Percentiles rank a stretch among this genome's conserved stretches.
phyloP scores from a whole-genome alignment of 768 basidiomycete species.

The Tulasnella sp. region DNA sequence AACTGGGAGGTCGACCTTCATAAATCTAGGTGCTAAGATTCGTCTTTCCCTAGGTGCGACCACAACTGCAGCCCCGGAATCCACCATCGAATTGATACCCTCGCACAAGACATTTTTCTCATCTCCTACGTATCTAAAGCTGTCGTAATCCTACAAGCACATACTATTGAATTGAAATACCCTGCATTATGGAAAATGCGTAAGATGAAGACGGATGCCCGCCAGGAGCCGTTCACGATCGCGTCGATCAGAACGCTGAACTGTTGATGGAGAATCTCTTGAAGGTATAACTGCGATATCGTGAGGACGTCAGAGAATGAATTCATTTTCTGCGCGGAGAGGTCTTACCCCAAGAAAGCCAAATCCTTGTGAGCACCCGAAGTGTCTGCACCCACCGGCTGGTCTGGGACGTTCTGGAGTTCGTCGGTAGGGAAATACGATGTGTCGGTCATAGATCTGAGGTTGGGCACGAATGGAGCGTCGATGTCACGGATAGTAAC shows the following conservation, averaged over 20 bases:
- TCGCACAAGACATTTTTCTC: not conserved
- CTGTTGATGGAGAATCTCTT: conserved; percentile 12
- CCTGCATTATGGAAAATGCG: not conserved
- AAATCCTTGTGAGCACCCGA: conserved; percentile 38
- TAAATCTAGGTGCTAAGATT: not conserved
- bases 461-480: conserved; percentile 90
- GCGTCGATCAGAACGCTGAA: conserved; percentile 5
- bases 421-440: conserved; percentile 98
- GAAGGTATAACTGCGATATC: conserved; percentile 12
- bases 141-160: not conserved
- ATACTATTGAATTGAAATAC: not conserved
- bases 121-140: not conserved
- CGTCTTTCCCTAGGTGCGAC: not conserved
- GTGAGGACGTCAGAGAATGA: not conserved
- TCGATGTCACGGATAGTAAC: conserved; percentile 74
- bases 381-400: conserved; percentile 31
- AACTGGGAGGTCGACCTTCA: not conserved
- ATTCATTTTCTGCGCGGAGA: too few species aligned
- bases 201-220: not conserved
- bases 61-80: not conserved
- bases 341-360: conserved; percentile 42
- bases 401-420: conserved; percentile 56
- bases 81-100: not conserved
- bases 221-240: not conserved
- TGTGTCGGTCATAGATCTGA: conserved; percentile 88